Evolutionary conservation across 2,329 filamentous ascomycete species (phyloP).

Genomic region (Exophiala xenobiotica): DNA sequence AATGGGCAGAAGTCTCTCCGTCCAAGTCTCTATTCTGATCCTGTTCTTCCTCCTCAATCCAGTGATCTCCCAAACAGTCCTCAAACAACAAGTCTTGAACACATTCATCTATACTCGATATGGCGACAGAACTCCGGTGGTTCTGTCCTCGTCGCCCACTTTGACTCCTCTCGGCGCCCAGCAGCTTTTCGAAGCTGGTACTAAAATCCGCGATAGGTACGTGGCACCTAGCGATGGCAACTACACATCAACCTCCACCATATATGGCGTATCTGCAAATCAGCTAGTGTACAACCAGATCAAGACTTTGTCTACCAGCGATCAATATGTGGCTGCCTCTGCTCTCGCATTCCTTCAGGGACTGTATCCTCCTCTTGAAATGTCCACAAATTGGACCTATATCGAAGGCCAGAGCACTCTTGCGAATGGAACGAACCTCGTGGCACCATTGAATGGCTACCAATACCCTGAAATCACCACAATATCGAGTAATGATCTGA

Average conservation of each 20-base stretch:
- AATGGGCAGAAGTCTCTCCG: slow-evolving; percentile 8
- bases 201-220: slow-evolving; percentile 55
- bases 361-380: slow-evolving; percentile 54
- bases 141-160: slow-evolving; percentile 36
- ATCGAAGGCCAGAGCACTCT: slow-evolving; percentile 42
- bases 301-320: slow-evolving; percentile 47
- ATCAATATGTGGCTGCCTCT: slow-evolving; percentile 51
- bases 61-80: slow-evolving; percentile 25
- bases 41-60: slow-evolving; percentile 14
- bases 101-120: slow-evolving; percentile 55
- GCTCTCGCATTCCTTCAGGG: slow-evolving; percentile 63
- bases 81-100: slow-evolving; percentile 44
- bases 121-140: slow-evolving; percentile 55
- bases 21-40: slow-evolving; percentile 7
- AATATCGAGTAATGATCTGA: slow-evolving; percentile 46
- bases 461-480: slow-evolving; percentile 56
- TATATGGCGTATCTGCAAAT: slow-evolving; percentile 48
- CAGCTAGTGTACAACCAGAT: slow-evolving; percentile 49
- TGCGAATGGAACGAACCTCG: slow-evolving; percentile 49
- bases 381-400: slow-evolving; percentile 36
- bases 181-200: slow-evolving; percentile 52
- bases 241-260: slow-evolving; percentile 30
- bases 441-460: slow-evolving; percentile 55
- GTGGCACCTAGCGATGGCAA: slow-evolving; percentile 35
- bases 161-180: slow-evolving; percentile 58